Conservation (phyloP, 495 filamentous ascomycete genomes). For the Elasticomyces elasticus region DNA sequence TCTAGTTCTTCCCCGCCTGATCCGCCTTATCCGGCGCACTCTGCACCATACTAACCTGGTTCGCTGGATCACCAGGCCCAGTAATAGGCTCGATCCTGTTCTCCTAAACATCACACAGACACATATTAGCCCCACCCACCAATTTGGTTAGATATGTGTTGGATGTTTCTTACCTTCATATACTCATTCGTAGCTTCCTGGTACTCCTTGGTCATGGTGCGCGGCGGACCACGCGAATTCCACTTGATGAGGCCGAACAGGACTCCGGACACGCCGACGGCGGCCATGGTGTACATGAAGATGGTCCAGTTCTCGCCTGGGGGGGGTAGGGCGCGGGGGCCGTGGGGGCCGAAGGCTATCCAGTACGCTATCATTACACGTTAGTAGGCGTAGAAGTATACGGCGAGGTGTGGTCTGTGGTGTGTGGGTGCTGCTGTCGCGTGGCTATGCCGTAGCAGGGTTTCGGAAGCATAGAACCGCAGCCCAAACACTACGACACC, state of each 20-base stretch:
- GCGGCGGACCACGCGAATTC: constrained; percentile 54
- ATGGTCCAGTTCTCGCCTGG: constrained; percentile 74
- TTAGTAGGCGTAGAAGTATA: background rate
- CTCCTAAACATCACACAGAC: constrained; percentile 38
- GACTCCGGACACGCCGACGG: constrained; percentile 29
- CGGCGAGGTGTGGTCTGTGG: constrained; percentile 2
- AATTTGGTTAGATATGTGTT: background rate
- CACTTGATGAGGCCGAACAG: constrained; percentile 28
- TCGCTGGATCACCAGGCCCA: constrained; percentile 70
- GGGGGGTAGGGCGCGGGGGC: constrained; percentile 69
- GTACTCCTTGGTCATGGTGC: constrained; percentile 90
- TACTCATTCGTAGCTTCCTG: constrained; percentile 89
- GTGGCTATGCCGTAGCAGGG: too few relatives aligned
- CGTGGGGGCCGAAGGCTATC: constrained; percentile 94
- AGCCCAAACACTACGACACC: background rate
- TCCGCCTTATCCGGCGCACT: constrained; percentile 31
- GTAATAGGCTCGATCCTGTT: constrained; percentile 87
- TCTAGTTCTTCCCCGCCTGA: background rate
- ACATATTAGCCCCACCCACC: background rate
- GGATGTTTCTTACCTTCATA: constrained; percentile 54
- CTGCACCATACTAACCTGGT: constrained; percentile 75
- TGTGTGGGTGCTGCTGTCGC: too few relatives aligned
- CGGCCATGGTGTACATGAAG: constrained; percentile 55
- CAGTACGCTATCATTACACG: constrained; percentile 68
- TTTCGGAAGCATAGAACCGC: background rate